Percentiles rank a stretch among this genome's conserved stretches.
Evolutionary conservation across 495 filamentous ascomycete genomes (phyloP).

Genomic region (Aspergillus nidulans): DNA sequence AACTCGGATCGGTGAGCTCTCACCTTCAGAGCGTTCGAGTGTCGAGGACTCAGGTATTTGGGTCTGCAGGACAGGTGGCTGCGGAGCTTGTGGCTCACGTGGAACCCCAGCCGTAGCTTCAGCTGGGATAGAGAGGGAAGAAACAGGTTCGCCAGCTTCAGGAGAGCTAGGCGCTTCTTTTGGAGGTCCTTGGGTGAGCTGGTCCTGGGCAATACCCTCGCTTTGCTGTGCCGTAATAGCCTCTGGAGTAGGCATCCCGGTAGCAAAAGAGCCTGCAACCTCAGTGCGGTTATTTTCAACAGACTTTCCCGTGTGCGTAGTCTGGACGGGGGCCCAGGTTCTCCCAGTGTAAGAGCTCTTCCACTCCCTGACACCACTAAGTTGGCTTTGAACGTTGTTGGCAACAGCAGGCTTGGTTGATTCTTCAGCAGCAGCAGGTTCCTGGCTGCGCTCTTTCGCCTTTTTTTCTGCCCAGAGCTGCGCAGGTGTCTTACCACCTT

Average conservation of each 20-base stretch:
- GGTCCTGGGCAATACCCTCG: conserved; percentile 68
- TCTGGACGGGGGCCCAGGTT: conserved; percentile 79
- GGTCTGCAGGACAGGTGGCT: conserved; percentile 49
- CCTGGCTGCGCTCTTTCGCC: conserved; percentile 65
- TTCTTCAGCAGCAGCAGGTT: conserved; percentile 29
- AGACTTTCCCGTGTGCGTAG: conserved; percentile 63
- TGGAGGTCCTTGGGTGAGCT: conserved; percentile 65
- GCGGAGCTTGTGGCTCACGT: conserved; percentile 46
- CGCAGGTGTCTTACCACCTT: conserved; percentile 93
- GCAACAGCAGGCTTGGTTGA: conserved; percentile 35
- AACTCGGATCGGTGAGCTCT: conserved; percentile 74
- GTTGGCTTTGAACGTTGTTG: conserved; percentile 58
- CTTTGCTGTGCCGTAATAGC: conserved; percentile 51
- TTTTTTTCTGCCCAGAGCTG: conserved; percentile 98
- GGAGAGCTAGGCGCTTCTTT: conserved; percentile 52
- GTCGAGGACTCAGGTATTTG: conserved; percentile 56
- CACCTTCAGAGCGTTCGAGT: conserved; percentile 48
- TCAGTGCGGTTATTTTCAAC: conserved; percentile 53
- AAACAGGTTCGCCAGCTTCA: conserved; percentile 52
- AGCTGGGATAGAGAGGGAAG: conserved; percentile 69
- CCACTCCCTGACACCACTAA: conserved; percentile 71
- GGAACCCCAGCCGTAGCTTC: conserved; percentile 48
- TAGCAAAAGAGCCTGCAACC: conserved; percentile 51
- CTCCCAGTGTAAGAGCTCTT: conserved; percentile 87
- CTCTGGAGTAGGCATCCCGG: conserved; percentile 42